Conservation (phyloP, 495 filamentous ascomycete genomes). For the Penicillium malachiteum region DNA sequence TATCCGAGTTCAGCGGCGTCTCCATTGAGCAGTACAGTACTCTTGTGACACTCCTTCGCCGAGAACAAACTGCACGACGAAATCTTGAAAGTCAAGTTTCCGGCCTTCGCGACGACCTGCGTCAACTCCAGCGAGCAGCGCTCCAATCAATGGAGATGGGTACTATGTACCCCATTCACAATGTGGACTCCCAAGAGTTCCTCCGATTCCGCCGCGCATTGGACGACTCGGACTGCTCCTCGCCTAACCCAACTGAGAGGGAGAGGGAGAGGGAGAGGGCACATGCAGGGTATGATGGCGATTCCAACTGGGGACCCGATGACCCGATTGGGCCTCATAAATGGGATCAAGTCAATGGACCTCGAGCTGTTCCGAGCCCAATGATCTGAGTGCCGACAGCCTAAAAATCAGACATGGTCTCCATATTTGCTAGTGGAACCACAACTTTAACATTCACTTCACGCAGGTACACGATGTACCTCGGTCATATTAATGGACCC, state of each 20-base stretch:
- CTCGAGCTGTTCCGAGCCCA: conserved; percentile 15
- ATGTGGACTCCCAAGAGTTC: conserved; percentile 36
- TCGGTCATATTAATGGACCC: neutral
- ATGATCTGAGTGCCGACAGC: conserved; percentile 18
- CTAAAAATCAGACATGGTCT: neutral
- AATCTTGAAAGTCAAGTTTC: conserved; percentile 54
- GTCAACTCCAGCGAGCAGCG: conserved; percentile 36
- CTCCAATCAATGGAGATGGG: conserved; percentile 32
- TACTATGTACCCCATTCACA: conserved; percentile 40
- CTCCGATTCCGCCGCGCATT: conserved; percentile 28
- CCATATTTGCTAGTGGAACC: neutral
- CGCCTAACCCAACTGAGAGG: conserved; percentile 6
- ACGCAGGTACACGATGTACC: no score
- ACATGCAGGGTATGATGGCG: conserved; percentile 11
- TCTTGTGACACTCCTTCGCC: conserved; percentile 53
- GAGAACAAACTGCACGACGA: conserved; percentile 55
- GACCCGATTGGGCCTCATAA: conserved; percentile 23
- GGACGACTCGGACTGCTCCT: conserved; percentile 19
- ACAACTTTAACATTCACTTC: neutral
- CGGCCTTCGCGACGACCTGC: conserved; percentile 51
- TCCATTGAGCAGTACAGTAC: conserved; percentile 59
- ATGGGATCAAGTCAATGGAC: conserved; percentile 16
- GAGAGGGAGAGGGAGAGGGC: conserved; percentile 19
- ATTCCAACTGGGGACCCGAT: conserved; percentile 23
- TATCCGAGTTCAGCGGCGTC: conserved; percentile 37